Evolutionary conservation across 2,329 filamentous ascomycete genomes (phyloP).

Genomic region (Monilinia vaccinii-corymbosi): DNA sequence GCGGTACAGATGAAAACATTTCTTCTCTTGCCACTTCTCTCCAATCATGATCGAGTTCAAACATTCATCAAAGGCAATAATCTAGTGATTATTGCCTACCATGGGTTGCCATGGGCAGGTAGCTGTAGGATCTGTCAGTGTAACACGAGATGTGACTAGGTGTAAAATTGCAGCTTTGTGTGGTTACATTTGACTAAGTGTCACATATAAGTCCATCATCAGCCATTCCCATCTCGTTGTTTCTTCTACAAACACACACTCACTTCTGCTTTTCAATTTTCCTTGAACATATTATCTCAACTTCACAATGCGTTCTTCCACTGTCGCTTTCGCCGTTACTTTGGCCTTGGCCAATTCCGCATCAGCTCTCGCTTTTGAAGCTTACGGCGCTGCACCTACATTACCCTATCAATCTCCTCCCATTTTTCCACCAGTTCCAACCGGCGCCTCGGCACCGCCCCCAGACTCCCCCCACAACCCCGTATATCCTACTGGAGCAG

Average conservation of each 20-base stretch:
- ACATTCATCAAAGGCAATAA: neutral
- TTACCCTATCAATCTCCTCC: neutral
- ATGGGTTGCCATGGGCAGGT: neutral
- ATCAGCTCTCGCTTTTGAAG: slow-evolving; percentile 4
- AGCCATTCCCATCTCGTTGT: neutral
- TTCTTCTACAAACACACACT: neutral
- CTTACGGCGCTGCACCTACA: neutral
- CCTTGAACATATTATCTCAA: neutral
- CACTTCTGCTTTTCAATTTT: neutral
- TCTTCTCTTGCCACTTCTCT: neutral
- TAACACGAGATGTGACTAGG: slow-evolving; percentile 5
- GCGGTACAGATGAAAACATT: neutral
- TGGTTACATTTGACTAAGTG: neutral
- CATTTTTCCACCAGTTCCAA: slow-evolving; percentile 1
- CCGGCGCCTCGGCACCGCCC: neutral
- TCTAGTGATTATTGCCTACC: neutral
- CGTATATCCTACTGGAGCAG: neutral
- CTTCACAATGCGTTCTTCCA: slow-evolving; percentile 10
- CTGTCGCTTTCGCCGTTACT: slow-evolving; percentile 4
- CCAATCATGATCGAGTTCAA: neutral
- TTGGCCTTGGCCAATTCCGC: slow-evolving; percentile 3
- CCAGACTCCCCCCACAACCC: neutral
- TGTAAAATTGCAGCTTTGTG: slow-evolving; percentile 8
- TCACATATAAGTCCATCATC: slow-evolving; percentile 1
- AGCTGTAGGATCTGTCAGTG: slow-evolving; percentile 2